A percentile compares a stretch with the other conserved stretches of the same genome.
Conservation (phyloP, 176 grass and related monocot species). For the Zoysia pacifica region DNA sequence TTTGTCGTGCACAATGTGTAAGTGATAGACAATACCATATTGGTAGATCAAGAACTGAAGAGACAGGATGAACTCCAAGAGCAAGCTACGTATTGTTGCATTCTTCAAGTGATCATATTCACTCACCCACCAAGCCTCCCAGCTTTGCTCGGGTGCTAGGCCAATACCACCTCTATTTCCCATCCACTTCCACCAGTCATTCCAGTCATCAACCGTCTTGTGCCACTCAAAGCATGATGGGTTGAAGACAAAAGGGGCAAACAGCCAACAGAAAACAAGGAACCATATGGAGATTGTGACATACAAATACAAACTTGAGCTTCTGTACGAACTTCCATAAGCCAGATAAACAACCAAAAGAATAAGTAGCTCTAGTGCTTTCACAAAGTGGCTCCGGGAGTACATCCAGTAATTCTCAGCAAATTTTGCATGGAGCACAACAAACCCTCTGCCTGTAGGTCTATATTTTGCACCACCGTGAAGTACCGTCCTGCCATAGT, state of each 20-base stretch:
- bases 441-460: constrained; percentile 69
- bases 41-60: constrained; percentile 73
- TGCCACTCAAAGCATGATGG: constrained; percentile 85
- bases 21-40: constrained; percentile 78
- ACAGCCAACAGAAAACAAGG: constrained; percentile 65
- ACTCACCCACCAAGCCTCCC: constrained; percentile 77
- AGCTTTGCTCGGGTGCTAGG: constrained; percentile 62
- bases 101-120: constrained; percentile 66
- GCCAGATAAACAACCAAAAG: constrained; percentile 68
- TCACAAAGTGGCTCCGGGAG: constrained; percentile 75
- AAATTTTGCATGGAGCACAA: constrained; percentile 69
- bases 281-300: constrained; percentile 72
- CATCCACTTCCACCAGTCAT: constrained; percentile 78
- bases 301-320: constrained; percentile 57
- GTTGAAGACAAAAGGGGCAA: constrained; percentile 80
- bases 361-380: constrained; percentile 66
- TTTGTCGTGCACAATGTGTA: constrained; percentile 58
- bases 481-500: constrained; percentile 69
- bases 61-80: constrained; percentile 61
- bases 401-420: constrained; percentile 83
- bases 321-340: constrained; percentile 54
- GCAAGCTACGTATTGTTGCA: constrained; percentile 54
- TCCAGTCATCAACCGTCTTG: constrained; percentile 73
- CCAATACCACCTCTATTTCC: constrained; percentile 67
- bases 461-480: constrained; percentile 80